phyloP scores from a whole-genome alignment of 1,284 basidiomycete species.

The Leccinum griseonigrum region DNA sequence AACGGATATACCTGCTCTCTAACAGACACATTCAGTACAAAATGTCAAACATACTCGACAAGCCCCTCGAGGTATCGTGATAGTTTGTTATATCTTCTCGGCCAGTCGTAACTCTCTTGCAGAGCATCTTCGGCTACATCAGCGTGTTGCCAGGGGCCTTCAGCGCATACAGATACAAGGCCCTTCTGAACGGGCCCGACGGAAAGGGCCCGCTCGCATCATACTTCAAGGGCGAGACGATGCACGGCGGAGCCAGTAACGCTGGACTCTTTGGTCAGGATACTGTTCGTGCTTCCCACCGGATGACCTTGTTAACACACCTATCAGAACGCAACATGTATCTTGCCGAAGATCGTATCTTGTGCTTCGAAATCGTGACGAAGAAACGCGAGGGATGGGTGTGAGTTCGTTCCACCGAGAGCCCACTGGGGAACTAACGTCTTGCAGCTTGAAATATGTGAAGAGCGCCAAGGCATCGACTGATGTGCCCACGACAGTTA shows the following conservation, averaged over 20 bases:
- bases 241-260: constrained; percentile 64
- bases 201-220: constrained; percentile 86
- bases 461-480: constrained; percentile 89
- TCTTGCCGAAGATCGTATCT: constrained; percentile 90
- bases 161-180: constrained; percentile 88
- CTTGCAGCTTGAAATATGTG: constrained; percentile 76
- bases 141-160: constrained; percentile 89
- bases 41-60: constrained; percentile 93
- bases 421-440: constrained; percentile 9
- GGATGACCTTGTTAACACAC: constrained; percentile 6
- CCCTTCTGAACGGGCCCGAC: constrained; percentile 76
- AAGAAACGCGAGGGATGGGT: constrained; percentile 84
- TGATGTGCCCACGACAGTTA: constrained; percentile 77
- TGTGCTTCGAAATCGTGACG: constrained; percentile 97
- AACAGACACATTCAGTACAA: constrained; percentile 55
- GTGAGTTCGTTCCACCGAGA: constrained; percentile 42
- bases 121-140: constrained; percentile 91
- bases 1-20: background rate
- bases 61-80: constrained; percentile 73
- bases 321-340: constrained; percentile 81
- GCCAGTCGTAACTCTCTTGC: constrained; percentile 2
- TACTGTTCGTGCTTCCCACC: background rate
- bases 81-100: background rate
- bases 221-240: constrained; percentile 90
- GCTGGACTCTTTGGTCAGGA: constrained; percentile 69